Conservation (phyloP, 805 yeast species). For the Metschnikowia noctiluminum region DNA sequence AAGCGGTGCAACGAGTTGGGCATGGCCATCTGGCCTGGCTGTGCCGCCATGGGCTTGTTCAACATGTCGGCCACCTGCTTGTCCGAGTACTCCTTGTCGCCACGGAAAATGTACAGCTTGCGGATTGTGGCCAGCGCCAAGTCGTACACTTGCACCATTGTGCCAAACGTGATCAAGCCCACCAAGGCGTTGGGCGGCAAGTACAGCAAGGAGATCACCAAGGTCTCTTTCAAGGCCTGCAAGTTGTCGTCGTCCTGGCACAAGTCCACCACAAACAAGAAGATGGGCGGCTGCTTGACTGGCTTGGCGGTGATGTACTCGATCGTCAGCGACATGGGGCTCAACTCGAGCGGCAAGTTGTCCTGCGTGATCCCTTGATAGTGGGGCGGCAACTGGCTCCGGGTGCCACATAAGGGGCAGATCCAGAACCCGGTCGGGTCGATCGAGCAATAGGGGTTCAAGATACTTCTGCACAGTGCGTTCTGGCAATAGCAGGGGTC, state of each 20-base stretch:
- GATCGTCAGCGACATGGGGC: constrained; percentile 65
- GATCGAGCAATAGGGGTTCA: constrained; percentile 83
- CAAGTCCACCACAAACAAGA: constrained; percentile 79
- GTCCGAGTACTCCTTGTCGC: constrained; percentile 79
- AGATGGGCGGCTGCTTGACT: constrained; percentile 79
- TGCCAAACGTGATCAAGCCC: constrained; percentile 85
- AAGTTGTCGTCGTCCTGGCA: constrained; percentile 89
- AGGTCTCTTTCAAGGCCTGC: constrained; percentile 75
- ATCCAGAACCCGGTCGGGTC: constrained; percentile 81
- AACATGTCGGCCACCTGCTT: constrained; percentile 59
- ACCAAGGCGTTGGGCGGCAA: constrained; percentile 88
- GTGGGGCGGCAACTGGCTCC: constrained; percentile 80
- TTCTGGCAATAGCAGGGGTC: constrained; percentile 81
- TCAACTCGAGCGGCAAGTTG: constrained; percentile 77
- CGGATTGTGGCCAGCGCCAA: constrained; percentile 60
- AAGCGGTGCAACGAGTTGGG: constrained; percentile 50
- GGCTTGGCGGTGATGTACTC: constrained; percentile 84
- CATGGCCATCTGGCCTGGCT: constrained; percentile 24
- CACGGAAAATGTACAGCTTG: constrained; percentile 81
- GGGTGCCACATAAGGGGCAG: constrained; percentile 75
- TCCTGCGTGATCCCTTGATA: constrained; percentile 74
- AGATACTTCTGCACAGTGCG: constrained; percentile 74
- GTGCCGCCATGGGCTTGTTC: constrained; percentile 30
- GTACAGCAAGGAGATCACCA: constrained; percentile 68
- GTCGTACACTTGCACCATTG: constrained; percentile 88